Percentiles rank a stretch among this genome's conserved stretches.
Evolutionary conservation across 2,329 filamentous ascomycete genomes (phyloP).

Genomic region (Arthrobotrys megalospora): DNA sequence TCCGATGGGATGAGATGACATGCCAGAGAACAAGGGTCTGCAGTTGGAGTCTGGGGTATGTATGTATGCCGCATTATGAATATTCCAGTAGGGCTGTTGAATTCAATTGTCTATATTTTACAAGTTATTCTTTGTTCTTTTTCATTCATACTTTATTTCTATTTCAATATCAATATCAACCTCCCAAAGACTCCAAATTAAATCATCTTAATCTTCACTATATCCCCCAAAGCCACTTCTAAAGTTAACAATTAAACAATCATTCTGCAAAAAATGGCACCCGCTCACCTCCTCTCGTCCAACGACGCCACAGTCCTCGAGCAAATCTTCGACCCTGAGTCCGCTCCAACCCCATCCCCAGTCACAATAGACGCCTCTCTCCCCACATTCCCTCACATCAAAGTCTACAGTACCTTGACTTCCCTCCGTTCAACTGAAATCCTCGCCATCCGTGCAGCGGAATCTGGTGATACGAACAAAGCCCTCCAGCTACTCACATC

Average conservation of each 20-base stretch:
- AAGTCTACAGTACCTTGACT: slow-evolving; percentile 64
- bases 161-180: background rate
- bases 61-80: too few relatives aligned
- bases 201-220: background rate
- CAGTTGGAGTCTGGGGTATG: slow-evolving; percentile 11
- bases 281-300: slow-evolving; percentile 69
- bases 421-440: slow-evolving; percentile 65
- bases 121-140: slow-evolving; percentile 9
- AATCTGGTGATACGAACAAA: slow-evolving; percentile 62
- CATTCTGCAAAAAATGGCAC: slow-evolving; percentile 35
- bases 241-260: background rate
- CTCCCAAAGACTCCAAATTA: background rate
- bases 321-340: slow-evolving; percentile 78
- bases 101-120: slow-evolving; percentile 1
- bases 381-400: slow-evolving; percentile 66
- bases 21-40: background rate
- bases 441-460: slow-evolving; percentile 72
- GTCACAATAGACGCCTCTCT: slow-evolving; percentile 72
- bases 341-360: slow-evolving; percentile 71
- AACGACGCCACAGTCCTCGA: slow-evolving; percentile 76
- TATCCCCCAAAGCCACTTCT: background rate
- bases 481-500: slow-evolving; percentile 70
- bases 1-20: slow-evolving; percentile 56
- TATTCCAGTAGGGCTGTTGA: slow-evolving; percentile 11
- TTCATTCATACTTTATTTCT: background rate